A percentile compares a stretch with the other conserved stretches of the same genome.
phyloP scores from a whole-genome alignment of 1,284 basidiomycete species.

The Clitocybe nebularis region DNA sequence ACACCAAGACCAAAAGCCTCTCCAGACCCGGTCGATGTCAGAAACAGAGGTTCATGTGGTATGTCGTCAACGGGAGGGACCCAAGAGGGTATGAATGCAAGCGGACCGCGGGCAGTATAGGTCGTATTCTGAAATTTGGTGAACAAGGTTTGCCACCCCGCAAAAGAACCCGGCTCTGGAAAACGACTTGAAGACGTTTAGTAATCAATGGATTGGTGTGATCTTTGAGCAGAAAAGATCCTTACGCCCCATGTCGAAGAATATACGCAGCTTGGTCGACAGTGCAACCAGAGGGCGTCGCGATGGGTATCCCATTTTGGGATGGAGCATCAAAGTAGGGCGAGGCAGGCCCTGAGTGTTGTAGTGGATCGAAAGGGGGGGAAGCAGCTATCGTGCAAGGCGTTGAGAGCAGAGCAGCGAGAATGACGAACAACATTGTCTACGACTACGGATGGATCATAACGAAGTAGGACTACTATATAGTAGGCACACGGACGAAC shows the following conservation, averaged over 20 bases:
- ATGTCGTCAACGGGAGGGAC: constrained; percentile 35
- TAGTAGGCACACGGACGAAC: not conserved
- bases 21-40: constrained; percentile 33
- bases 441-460: no score
- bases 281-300: constrained; percentile 32
- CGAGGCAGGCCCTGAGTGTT: constrained; percentile 38
- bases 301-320: constrained; percentile 26
- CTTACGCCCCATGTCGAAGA: constrained; percentile 38
- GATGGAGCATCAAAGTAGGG: constrained; percentile 41
- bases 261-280: constrained; percentile 44
- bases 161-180: constrained; percentile 37
- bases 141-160: constrained; percentile 34
- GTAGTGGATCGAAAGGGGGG: constrained; percentile 31
- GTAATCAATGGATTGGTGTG: no score
- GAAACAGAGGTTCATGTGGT: constrained; percentile 34
- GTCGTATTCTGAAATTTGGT: constrained; percentile 37
- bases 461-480: no score
- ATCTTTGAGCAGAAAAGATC: no score
- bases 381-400: constrained; percentile 1
- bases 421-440: no score
- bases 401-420: no score
- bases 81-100: constrained; percentile 39
- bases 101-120: constrained; percentile 34
- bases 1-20: constrained; percentile 39
- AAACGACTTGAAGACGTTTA: constrained; percentile 27